phyloP scores from a whole-genome alignment of 225 moss, liverwort and hornwort genomes.

The Sphagnum contortum region DNA sequence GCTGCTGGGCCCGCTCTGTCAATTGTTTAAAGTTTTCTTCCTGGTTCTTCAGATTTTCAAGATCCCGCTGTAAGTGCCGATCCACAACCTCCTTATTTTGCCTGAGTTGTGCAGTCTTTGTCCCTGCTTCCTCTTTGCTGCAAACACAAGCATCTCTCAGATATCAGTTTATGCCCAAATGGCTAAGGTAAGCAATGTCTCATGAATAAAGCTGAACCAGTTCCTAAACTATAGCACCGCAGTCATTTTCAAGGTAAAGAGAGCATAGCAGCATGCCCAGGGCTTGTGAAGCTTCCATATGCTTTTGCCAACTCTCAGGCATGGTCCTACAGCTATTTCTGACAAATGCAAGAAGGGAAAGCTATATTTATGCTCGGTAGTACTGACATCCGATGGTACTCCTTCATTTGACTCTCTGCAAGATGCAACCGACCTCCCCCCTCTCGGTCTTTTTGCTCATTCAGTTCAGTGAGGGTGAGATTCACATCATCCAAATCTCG shows the following conservation, averaged over 20 bases:
- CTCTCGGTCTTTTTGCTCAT: conserved; percentile 72
- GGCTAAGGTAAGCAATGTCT: no score
- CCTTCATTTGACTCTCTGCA: conserved; percentile 79
- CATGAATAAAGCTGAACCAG: no score
- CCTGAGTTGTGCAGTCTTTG: conserved; percentile 78
- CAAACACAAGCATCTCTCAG: conserved; percentile 7
- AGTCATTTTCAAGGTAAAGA: no score
- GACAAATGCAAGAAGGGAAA: no score
- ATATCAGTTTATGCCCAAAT: not conserved
- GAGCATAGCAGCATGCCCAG: no score
- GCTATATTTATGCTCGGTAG: not conserved
- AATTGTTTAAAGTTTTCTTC: conserved; percentile 88
- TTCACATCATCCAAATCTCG: conserved; percentile 70
- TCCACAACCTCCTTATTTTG: conserved; percentile 91
- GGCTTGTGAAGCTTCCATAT: no score
- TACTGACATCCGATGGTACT: conserved; percentile 91
- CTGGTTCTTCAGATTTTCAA: conserved; percentile 81
- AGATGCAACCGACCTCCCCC: conserved; percentile 77
- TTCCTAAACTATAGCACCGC: no score
- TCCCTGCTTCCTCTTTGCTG: conserved; percentile 95
- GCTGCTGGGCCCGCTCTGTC: conserved; percentile 76
- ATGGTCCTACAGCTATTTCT: no score
- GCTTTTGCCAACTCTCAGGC: no score
- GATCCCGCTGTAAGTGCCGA: conserved; percentile 86
- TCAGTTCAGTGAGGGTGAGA: conserved; percentile 68